Percentiles rank a stretch among this genome's conserved stretches.
phyloP scores from a whole-genome alignment of 2,329 filamentous ascomycete species.

The Pseudogymnoascus sp. region DNA sequence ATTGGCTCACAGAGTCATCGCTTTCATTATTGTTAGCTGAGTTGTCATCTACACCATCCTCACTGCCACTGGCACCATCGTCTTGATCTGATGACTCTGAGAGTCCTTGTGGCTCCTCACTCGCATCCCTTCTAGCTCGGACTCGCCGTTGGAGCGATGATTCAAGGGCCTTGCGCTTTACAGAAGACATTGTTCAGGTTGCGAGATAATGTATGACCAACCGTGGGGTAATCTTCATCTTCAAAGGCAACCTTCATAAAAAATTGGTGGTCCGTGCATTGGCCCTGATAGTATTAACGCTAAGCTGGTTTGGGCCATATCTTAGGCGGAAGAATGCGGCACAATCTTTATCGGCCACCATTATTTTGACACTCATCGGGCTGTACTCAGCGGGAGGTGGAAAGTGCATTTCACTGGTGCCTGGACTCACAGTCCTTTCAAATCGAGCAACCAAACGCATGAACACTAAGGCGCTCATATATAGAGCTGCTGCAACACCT shows the following conservation, averaged over 20 bases:
- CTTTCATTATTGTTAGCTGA: conserved; percentile 25
- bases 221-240: conserved; percentile 1
- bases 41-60: conserved; percentile 27
- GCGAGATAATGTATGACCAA: background rate
- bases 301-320: background rate
- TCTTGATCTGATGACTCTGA: conserved; percentile 28
- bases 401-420: conserved; percentile 3
- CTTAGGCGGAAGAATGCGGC: background rate
- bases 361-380: background rate
- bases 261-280: conserved; percentile 4
- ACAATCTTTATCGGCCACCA: conserved; percentile 8
- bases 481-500: background rate
- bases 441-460: background rate
- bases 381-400: background rate
- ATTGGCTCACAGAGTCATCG: conserved; percentile 18
- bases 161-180: conserved; percentile 24
- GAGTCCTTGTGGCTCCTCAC: conserved; percentile 26
- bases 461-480: background rate
- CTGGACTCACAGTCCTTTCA: background rate
- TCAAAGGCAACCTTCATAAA: conserved; percentile 7
- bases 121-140: conserved; percentile 22
- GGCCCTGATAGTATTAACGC: background rate
- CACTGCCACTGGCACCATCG: conserved; percentile 13
- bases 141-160: conserved; percentile 23
- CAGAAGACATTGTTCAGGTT: conserved; percentile 19